Evolutionary conservation across 768 basidiomycete species (phyloP).

Genomic region (Leucocoprinus leucothites): DNA sequence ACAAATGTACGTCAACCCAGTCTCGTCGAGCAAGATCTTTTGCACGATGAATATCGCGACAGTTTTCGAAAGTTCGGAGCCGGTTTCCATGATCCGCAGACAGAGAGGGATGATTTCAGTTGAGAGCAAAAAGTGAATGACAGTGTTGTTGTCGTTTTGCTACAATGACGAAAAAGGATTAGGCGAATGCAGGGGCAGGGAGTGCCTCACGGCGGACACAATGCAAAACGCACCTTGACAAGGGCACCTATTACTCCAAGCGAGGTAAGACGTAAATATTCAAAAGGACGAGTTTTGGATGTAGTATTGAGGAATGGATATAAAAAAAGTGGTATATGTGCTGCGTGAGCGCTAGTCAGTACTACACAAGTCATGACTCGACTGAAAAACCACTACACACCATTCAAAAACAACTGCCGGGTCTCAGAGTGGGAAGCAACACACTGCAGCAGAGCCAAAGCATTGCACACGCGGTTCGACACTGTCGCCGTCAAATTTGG

Average conservation of each 20-base stretch:
- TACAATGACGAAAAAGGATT: slow-evolving; percentile 33
- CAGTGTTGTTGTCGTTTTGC: slow-evolving; percentile 99
- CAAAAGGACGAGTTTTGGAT: slow-evolving; percentile 98
- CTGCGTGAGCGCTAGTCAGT: slow-evolving; percentile 70
- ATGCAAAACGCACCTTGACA: slow-evolving; percentile 72
- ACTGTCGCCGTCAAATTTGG: slow-evolving; percentile 96
- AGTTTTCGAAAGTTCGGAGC: slow-evolving; percentile 96
- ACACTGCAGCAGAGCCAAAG: slow-evolving; percentile 94
- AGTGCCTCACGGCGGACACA: too few relatives aligned
- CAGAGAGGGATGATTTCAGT: slow-evolving; percentile 99
- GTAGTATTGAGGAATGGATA: slow-evolving; percentile 99
- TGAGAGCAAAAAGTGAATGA: slow-evolving; percentile 97
- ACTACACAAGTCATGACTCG: slow-evolving; percentile 17
- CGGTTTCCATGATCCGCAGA: slow-evolving; percentile 99
- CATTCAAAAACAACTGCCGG: slow-evolving; percentile 90
- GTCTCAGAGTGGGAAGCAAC: slow-evolving; percentile 98
- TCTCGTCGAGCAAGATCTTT: slow-evolving; percentile 95
- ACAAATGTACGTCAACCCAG: slow-evolving; percentile 96
- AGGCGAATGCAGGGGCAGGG: neutral
- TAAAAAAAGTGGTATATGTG: slow-evolving; percentile 96
- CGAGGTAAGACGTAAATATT: slow-evolving; percentile 97
- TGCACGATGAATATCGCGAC: slow-evolving; percentile 99
- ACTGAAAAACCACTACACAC: slow-evolving; percentile 37
- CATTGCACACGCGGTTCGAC: slow-evolving; percentile 98
- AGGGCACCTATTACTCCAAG: slow-evolving; percentile 99